A percentile compares a stretch with the other conserved stretches of the same genome.
Conservation (phyloP, 2,329 filamentous ascomycete genomes). For the Ilyonectria mors-panacis region DNA sequence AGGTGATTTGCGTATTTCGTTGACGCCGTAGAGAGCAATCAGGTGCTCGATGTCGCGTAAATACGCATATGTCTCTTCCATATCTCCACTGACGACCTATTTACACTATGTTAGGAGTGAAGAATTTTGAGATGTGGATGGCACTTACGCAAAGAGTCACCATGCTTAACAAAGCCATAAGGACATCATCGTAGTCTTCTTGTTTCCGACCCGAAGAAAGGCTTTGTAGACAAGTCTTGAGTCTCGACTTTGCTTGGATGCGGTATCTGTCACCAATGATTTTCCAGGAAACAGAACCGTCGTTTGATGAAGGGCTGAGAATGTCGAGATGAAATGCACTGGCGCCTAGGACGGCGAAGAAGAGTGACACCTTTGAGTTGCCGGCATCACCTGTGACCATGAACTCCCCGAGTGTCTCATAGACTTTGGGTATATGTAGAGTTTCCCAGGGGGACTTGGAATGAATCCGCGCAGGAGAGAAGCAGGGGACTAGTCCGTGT, state of each 20-base stretch:
- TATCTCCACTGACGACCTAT: slow-evolving; percentile 27
- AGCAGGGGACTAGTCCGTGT: slow-evolving; percentile 16
- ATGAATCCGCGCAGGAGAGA: slow-evolving; percentile 17
- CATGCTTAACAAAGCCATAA: slow-evolving; percentile 27
- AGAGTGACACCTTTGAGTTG: slow-evolving; percentile 19
- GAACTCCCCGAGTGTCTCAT: slow-evolving; percentile 22
- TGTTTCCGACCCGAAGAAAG: slow-evolving; percentile 8
- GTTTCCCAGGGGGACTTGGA: slow-evolving; percentile 20
- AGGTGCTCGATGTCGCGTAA: slow-evolving; percentile 19
- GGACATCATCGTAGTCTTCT: slow-evolving; percentile 24
- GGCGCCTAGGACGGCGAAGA: slow-evolving; percentile 19
- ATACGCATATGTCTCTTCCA: slow-evolving; percentile 27
- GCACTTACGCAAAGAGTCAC: slow-evolving; percentile 23
- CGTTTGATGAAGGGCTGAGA: slow-evolving; percentile 1
- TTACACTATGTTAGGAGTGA: neutral
- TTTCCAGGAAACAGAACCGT: slow-evolving; percentile 7
- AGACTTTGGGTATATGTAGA: slow-evolving; percentile 18
- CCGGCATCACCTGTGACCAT: slow-evolving; percentile 20
- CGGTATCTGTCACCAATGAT: slow-evolving; percentile 9
- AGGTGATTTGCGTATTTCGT: slow-evolving; percentile 2
- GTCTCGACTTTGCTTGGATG: slow-evolving; percentile 10
- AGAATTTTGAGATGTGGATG: no score
- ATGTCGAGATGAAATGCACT: slow-evolving; percentile 24
- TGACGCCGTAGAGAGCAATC: slow-evolving; percentile 18
- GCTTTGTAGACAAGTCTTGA: slow-evolving; percentile 10